Conservation (phyloP, 2,329 filamentous ascomycete species). For the Penicillium rolfsii region DNA sequence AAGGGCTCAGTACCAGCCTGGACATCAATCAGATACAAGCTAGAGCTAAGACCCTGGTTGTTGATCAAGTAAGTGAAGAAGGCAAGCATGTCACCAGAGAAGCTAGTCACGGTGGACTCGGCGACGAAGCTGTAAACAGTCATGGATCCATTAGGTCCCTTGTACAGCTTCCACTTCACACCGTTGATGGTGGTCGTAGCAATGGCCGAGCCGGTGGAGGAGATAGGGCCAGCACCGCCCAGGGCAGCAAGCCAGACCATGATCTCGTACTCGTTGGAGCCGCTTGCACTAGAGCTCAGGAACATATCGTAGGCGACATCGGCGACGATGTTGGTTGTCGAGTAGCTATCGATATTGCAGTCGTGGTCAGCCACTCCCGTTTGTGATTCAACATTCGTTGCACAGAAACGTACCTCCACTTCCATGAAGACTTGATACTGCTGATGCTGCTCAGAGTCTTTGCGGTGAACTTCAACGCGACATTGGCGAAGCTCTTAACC, state of each 20-base stretch:
- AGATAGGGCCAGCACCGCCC: slow-evolving; percentile 62
- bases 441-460: slow-evolving; percentile 41
- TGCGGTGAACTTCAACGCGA: slow-evolving; percentile 43
- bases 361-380: neutral
- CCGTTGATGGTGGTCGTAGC: slow-evolving; percentile 60
- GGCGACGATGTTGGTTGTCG: slow-evolving; percentile 54
- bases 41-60: slow-evolving; percentile 37
- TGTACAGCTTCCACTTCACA: slow-evolving; percentile 61
- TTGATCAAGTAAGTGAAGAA: slow-evolving; percentile 62
- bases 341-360: slow-evolving; percentile 44
- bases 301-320: slow-evolving; percentile 68
- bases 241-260: slow-evolving; percentile 68
- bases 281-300: slow-evolving; percentile 53
- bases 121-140: slow-evolving; percentile 65
- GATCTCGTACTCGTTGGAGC: slow-evolving; percentile 60
- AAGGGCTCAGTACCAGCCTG: slow-evolving; percentile 46
- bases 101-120: slow-evolving; percentile 52
- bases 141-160: slow-evolving; percentile 61
- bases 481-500: slow-evolving; percentile 55
- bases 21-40: slow-evolving; percentile 58
- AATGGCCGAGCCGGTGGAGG: slow-evolving; percentile 52
- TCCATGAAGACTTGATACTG: slow-evolving; percentile 51
- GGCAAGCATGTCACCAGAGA: slow-evolving; percentile 59
- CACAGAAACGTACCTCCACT: slow-evolving; percentile 43
- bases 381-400: neutral